Percentiles rank a stretch among this genome's conserved stretches.
These are phyloP conservation scores for Penicillium canariense DNA, from an alignment of 495 filamentous ascomycete genomes.

Conservation along the genomic window DNA sequence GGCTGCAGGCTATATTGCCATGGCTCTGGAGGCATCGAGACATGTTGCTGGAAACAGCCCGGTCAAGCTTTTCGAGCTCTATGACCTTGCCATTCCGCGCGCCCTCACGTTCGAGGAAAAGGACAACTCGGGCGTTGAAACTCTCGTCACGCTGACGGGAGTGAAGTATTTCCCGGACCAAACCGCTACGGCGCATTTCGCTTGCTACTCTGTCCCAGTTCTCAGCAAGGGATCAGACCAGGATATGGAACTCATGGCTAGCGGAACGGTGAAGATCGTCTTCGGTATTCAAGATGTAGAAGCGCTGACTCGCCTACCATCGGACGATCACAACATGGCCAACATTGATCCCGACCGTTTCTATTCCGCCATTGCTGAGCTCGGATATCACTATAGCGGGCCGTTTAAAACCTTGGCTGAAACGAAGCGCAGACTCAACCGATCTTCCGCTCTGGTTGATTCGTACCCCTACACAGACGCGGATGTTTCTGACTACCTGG, in stretches of 20 bases:
- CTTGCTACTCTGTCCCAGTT: slow-evolving; percentile 15
- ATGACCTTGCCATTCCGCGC: not conserved
- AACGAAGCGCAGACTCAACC: not conserved
- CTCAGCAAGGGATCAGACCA: not conserved
- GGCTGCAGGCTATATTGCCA: slow-evolving; percentile 53
- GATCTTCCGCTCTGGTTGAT: not conserved
- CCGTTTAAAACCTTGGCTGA: not conserved
- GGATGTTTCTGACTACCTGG: slow-evolving; percentile 1
- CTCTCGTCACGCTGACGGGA: slow-evolving; percentile 33
- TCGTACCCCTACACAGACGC: not conserved
- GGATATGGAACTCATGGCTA: slow-evolving; percentile 2
- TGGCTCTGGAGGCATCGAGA: slow-evolving; percentile 53
- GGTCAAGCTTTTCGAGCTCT: slow-evolving; percentile 1
- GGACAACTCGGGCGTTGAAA: slow-evolving; percentile 26
- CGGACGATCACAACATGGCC: slow-evolving; percentile 13
- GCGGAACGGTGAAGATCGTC: not conserved
- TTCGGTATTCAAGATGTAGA: not conserved
- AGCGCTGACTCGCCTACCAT: not conserved
- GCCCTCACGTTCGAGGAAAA: slow-evolving; percentile 8
- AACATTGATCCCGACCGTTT: slow-evolving; percentile 34
- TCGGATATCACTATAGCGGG: not conserved
- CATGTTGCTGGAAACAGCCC: not conserved
- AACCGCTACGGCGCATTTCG: slow-evolving; percentile 11
- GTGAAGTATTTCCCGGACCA: not conserved
- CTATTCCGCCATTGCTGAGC: not conserved